Conservation (phyloP, 2,329 filamentous ascomycete species). For the Colletotrichum destructivum region DNA sequence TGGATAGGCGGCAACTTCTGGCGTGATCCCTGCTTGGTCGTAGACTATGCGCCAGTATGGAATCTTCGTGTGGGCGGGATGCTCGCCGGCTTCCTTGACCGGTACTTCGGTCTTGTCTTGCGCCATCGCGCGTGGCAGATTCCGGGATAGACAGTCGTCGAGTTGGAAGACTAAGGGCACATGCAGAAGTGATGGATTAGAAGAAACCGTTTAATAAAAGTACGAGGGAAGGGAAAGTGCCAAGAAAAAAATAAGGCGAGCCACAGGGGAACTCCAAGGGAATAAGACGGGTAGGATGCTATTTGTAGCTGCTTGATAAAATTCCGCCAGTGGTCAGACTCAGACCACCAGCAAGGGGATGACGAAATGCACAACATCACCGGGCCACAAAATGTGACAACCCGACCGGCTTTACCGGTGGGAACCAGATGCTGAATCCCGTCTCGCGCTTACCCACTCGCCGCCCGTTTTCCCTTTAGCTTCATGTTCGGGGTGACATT, state of each 20-base stretch:
- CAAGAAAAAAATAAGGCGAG: background rate
- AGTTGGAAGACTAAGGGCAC: background rate
- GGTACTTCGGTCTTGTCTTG: background rate
- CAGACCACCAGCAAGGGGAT: background rate
- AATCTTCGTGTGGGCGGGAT: background rate
- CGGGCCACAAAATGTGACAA: background rate
- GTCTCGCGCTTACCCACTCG: background rate
- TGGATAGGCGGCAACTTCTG: constrained; percentile 54
- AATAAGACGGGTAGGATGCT: background rate
- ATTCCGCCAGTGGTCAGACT: background rate
- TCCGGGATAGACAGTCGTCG: background rate
- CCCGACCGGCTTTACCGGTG: constrained; percentile 1
- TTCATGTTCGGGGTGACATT: background rate
- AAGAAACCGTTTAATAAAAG: background rate
- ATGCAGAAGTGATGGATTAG: background rate
- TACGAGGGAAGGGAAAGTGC: background rate
- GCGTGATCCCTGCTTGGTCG: constrained; percentile 8
- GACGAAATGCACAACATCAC: constrained; percentile 1
- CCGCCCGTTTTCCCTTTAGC: background rate
- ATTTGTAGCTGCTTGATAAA: background rate
- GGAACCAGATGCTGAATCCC: constrained; percentile 6
- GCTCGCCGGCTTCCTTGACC: background rate
- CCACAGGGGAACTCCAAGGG: too few relatives aligned
- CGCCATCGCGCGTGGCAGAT: constrained; percentile 1
- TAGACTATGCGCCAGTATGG: constrained; percentile 14